A percentile compares a stretch with the other conserved stretches of the same genome.
Evolutionary conservation across 805 yeast genomes (phyloP).

Genomic region (Hanseniaspora valbyensis): DNA sequence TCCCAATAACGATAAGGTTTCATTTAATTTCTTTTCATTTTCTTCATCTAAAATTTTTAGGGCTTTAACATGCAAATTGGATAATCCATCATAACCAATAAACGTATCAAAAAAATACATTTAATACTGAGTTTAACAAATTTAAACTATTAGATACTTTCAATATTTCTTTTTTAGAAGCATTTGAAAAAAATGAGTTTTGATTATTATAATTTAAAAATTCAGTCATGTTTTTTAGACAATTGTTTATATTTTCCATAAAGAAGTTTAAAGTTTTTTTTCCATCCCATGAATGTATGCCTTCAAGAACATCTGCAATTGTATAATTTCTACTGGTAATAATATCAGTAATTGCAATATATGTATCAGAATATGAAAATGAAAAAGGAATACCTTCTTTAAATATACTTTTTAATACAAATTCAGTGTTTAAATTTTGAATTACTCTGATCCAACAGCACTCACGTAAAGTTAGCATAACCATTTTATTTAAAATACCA

Average conservation of each 20-base stretch:
- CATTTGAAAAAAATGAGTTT: conserved; percentile 24
- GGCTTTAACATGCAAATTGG: not conserved
- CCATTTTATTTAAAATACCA: conserved; percentile 3
- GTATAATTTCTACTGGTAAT: too few species aligned
- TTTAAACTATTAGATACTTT: not conserved
- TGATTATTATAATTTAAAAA: conserved; percentile 23
- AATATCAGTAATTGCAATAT: conserved; percentile 12
- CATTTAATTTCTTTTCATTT: conserved; percentile 27
- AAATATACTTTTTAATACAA: conserved; percentile 1
- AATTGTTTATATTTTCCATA: conserved; percentile 28
- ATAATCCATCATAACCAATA: not conserved
- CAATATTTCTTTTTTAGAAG: conserved; percentile 14
- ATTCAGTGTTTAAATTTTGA: not conserved
- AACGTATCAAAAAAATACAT: not conserved
- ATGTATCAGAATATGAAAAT: conserved; percentile 9
- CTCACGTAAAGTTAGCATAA: conserved; percentile 5
- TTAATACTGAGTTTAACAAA: not conserved
- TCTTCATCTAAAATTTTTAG: conserved; percentile 31
- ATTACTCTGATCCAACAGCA: conserved; percentile 7
- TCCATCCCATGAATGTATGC: not conserved
- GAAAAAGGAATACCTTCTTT: conserved; percentile 1
- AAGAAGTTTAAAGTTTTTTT: conserved; percentile 24
- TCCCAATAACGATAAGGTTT: conserved; percentile 50
- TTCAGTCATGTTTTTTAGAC: conserved; percentile 26
- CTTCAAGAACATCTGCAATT: too few species aligned